Conservation (phyloP, 805 yeast species). For the Candida glaebosa region DNA sequence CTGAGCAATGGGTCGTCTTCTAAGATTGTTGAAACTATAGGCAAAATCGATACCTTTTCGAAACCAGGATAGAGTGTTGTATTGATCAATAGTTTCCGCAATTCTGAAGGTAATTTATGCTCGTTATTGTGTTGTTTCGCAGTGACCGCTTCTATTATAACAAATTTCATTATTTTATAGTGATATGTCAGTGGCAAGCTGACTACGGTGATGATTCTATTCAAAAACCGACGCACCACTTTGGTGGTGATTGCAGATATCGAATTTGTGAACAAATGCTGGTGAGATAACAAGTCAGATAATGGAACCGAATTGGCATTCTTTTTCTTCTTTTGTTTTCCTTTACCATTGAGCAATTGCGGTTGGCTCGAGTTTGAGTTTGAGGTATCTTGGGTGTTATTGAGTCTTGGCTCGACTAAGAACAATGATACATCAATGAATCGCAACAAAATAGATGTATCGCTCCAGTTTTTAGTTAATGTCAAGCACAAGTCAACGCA, state of each 20-base stretch:
- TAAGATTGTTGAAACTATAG: conserved; percentile 59
- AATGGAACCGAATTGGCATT: conserved; percentile 45
- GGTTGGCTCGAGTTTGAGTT: conserved; percentile 2
- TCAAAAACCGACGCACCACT: conserved; percentile 45
- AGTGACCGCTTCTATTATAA: conserved; percentile 33
- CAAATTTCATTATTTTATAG: conserved; percentile 46
- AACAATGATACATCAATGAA: conserved; percentile 55
- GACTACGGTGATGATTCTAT: conserved; percentile 43
- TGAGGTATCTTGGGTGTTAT: conserved; percentile 11
- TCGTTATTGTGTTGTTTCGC: conserved; percentile 22
- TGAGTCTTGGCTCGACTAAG: conserved; percentile 35
- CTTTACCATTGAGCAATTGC: conserved; percentile 14
- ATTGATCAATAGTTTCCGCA: conserved; percentile 40
- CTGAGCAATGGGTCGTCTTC: conserved; percentile 51
- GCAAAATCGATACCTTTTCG: conserved; percentile 62
- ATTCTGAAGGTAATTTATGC: conserved; percentile 25
- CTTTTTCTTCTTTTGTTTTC: conserved; percentile 42
- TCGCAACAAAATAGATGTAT: conserved; percentile 50
- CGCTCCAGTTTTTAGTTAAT: conserved; percentile 41
- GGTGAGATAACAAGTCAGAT: conserved; percentile 67
- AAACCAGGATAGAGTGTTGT: conserved; percentile 69
- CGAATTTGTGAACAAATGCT: conserved; percentile 47
- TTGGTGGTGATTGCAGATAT: conserved; percentile 36
- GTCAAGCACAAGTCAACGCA: conserved; percentile 26
- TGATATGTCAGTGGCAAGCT: conserved; percentile 62